Base-by-base conservation (phyloP, 2,329 filamentous ascomycete species). In the Ophiostoma ips region DNA sequence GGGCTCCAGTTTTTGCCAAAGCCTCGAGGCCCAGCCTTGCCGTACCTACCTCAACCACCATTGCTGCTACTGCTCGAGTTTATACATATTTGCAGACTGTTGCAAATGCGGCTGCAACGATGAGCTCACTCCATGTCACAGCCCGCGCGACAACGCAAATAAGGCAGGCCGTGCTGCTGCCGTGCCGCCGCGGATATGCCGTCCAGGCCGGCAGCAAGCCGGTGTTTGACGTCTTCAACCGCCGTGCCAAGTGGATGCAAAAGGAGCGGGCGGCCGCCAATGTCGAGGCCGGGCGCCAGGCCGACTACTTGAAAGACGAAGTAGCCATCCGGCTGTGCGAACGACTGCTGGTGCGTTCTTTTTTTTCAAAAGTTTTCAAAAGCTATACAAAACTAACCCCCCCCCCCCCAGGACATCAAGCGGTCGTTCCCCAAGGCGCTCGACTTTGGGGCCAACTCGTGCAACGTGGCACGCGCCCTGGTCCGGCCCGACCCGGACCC, bases 251-350 rank as follows among this genome's bases (percentile, higher is more conserved):
- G 72, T 89, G 85, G 72, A 69, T 92, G 46, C 92, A 98, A 64
- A 94, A 87, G 64, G 88, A 96, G 65, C 79, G 90, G 54, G 84
- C 88, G 1, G 89, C 86, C 1, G 63, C 71, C 43, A 72, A 90
- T 61, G 69, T 76, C 10, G 77, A 86, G 56, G 67, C 75, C 55
- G 88, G 88, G 62, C 77, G 90, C 15, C 77, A 85, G 59, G 83
- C 87, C 21, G 92, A 96, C 68, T 96, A 96, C 62, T 71, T 98
- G 50, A 88, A 89, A 63, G 88, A 96, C 62, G 90, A 96, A 64
- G 84, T 95, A 5, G 92, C 92, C 47, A 72, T 74, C 43, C 78
- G 92, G 46, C 70, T 98, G 24, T 87, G 85, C 59, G 90, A 96
- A 59, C 77, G 92, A 44, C 71, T 98, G 46, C 72, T 96, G 57